Conservation (phyloP, 2,329 filamentous ascomycete genomes). For the Clarireedia hainanense region DNA sequence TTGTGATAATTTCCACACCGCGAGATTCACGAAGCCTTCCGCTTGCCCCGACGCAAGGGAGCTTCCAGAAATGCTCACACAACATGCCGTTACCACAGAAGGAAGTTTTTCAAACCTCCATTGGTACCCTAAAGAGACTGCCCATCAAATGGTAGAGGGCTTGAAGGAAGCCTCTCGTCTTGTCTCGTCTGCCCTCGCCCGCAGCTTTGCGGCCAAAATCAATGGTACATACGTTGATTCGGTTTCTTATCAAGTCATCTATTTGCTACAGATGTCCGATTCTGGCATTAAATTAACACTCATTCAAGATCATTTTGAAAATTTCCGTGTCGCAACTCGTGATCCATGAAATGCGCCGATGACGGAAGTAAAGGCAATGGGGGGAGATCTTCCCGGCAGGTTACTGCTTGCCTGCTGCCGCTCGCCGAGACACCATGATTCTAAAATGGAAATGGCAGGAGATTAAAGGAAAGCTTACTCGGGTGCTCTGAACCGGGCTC, state of each 20-base stretch:
- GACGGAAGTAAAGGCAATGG: conserved; percentile 13
- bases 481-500: conserved; percentile 10
- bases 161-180: not conserved
- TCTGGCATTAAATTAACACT: not conserved
- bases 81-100: conserved; percentile 11
- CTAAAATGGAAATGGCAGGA: conserved; percentile 12
- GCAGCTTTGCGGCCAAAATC: not conserved
- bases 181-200: not conserved
- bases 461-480: not conserved
- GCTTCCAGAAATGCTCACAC: conserved; percentile 12
- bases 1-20: conserved; percentile 1
- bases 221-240: not conserved
- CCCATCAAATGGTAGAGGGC: not conserved
- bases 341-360: conserved; percentile 9
- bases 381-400: conserved; percentile 16
- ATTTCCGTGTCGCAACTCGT: conserved; percentile 8
- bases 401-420: conserved; percentile 16
- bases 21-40: conserved; percentile 14
- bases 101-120: conserved; percentile 9
- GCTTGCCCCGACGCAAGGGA: conserved; percentile 22
- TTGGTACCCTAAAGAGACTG: not conserved
- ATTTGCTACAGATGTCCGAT: not conserved
- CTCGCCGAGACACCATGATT: conserved; percentile 19
- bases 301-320: not conserved
- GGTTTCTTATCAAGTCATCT: not conserved